Evolutionary conservation across 2,329 filamentous ascomycete species (phyloP), one percentile per base, ranked within the genome.

Genomic region (Beauveria medogensis): DNA sequence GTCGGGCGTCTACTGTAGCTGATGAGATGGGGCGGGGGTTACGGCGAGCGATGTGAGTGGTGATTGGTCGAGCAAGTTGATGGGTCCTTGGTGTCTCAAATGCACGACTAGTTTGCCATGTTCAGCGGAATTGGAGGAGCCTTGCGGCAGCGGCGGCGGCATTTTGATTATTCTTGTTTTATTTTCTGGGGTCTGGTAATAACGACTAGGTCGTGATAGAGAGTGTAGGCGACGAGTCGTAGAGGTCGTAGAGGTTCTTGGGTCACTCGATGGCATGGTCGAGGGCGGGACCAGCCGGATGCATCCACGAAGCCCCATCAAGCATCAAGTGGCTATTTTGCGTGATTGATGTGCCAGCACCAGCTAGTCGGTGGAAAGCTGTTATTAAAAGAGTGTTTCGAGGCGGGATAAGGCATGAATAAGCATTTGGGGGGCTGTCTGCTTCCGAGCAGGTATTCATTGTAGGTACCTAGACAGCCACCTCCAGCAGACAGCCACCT

Each of bases 181-280:
- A 47, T 46, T 54, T 28, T 41, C 34, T 53, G 41, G 41, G 47
- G 26, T 37, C 10, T 48, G 44, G 52, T 58, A 58, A 30, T 26
- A 37, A 6, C 34, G 34, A 37, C 34, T 37, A 14, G 34, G 12
- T 37, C 5, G 12, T 14, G 14, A 37, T 37, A 37, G 34, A 37
- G 34, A 37, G 12, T 37, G 34, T 28, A 34, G 44, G 18, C 26
- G 48, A 59, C 34, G 37, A 53, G 56, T 59, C 47, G 37, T 37
- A 46, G 47, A 59, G 47, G 47, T 59, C 47, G 37, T 37, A 46
- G 47, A 59, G 47, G 47, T 59, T 52, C 40, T 37, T 46, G 48
- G 16, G 34, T 16, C 12, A 22, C 37, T 50, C 44, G n/a, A 57
- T 37, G 41, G 34, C 53, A 55, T 12, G 37, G 52, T 43, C 14